Percentiles rank a stretch among this genome's conserved stretches.
These are phyloP conservation scores for Picea sitchensis DNA, from an alignment of 75 land plant genomes.

Conservation along the genomic window DNA sequence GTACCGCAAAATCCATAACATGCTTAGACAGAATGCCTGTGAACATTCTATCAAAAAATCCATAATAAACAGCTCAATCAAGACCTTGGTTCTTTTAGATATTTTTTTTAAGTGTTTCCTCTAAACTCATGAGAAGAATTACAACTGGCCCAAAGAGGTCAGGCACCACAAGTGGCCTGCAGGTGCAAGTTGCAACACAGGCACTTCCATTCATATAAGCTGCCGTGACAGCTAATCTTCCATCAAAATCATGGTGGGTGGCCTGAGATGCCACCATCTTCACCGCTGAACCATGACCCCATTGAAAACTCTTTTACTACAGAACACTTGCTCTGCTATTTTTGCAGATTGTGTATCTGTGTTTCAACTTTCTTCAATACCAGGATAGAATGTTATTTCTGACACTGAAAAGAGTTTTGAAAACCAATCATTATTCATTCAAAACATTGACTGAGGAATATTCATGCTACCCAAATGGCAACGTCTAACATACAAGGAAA, in stretches of 20 bases:
- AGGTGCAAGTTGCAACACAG: too few species aligned
- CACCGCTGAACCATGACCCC: too few species aligned
- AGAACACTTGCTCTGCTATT: neutral
- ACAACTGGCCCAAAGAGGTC: too few species aligned
- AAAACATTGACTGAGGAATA: neutral
- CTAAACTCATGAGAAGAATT: too few species aligned
- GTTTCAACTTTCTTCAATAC: neutral
- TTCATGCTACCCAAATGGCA: neutral
- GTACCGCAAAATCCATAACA: neutral
- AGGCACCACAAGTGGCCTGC: too few species aligned
- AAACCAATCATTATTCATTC: neutral
- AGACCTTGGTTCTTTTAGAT: neutral
- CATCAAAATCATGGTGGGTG: too few species aligned
- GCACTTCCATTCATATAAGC: too few species aligned
- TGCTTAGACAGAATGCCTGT: neutral
- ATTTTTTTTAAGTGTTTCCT: too few species aligned
- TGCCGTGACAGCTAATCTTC: too few species aligned
- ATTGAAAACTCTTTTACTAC: too few species aligned
- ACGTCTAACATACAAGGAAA: neutral
- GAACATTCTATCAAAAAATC: neutral
- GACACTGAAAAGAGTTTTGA: neutral
- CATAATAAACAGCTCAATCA: neutral
- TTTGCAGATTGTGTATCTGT: neutral
- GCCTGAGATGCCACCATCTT: too few species aligned
- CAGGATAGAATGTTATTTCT: neutral